phyloP scores from a whole-genome alignment of 106 monocot genomes.

The Phalaenopsis aphrodite region DNA sequence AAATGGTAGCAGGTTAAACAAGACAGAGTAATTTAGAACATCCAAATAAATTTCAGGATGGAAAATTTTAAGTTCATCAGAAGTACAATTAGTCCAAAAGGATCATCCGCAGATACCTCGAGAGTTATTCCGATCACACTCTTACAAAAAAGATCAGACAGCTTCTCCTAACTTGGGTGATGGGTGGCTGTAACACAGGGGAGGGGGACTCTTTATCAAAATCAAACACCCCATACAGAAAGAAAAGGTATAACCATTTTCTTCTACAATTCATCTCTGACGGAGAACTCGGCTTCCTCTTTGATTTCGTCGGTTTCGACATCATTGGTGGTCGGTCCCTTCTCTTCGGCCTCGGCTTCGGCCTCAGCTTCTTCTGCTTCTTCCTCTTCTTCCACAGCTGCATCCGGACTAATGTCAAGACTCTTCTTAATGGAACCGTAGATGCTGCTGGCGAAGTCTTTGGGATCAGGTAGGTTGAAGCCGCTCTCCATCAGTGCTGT shows the following conservation, averaged over 20 bases:
- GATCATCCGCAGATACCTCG: neutral
- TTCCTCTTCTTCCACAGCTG: constrained; percentile 75
- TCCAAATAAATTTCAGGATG: too few relatives aligned
- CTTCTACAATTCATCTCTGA: constrained; percentile 75
- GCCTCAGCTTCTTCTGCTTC: constrained; percentile 40
- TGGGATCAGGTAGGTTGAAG: constrained; percentile 67
- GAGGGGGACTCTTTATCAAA: too few relatives aligned
- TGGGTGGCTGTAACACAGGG: neutral
- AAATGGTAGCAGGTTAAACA: too few relatives aligned
- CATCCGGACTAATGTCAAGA: constrained; percentile 65
- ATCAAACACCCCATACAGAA: neutral
- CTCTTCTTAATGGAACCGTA: constrained; percentile 72
- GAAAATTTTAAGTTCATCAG: neutral
- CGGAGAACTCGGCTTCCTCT: constrained; percentile 15
- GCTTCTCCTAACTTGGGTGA: neutral
- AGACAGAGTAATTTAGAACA: too few relatives aligned
- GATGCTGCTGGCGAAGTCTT: constrained; percentile 80
- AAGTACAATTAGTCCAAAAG: neutral
- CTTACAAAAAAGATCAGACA: constrained; percentile 2
- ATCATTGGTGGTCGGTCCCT: constrained; percentile 20
- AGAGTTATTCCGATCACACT: neutral
- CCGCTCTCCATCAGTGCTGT: constrained; percentile 99
- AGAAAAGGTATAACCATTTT: neutral
- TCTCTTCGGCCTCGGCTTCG: constrained; percentile 8
- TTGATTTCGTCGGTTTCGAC: constrained; percentile 21